These are phyloP conservation scores for Plenodomus tracheiphilus DNA, from an alignment of 2,329 filamentous ascomycete genomes.

Conservation along the genomic window DNA sequence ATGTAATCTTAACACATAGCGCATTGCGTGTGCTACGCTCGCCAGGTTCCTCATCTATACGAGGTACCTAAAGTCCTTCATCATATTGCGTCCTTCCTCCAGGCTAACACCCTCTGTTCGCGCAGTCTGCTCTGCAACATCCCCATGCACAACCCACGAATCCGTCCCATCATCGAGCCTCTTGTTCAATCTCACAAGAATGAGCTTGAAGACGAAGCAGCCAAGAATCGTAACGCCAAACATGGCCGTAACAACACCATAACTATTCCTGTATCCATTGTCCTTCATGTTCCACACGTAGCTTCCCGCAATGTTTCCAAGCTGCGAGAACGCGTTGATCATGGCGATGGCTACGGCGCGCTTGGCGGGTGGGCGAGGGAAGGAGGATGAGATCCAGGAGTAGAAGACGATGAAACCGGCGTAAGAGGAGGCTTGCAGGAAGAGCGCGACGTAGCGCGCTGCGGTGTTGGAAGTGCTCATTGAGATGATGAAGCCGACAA, in stretches of 20 bases:
- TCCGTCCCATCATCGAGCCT: conserved; percentile 34
- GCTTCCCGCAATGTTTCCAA: conserved; percentile 55
- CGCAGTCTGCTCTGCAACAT: conserved; percentile 37
- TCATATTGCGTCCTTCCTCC: conserved; percentile 32
- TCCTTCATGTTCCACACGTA: conserved; percentile 65
- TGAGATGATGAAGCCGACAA: conserved; percentile 50
- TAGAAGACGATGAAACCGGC: conserved; percentile 45
- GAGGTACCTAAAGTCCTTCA: conserved; percentile 40
- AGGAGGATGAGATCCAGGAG: conserved; percentile 41
- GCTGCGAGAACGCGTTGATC: conserved; percentile 50
- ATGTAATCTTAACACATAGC: not conserved
- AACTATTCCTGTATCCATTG: conserved; percentile 65
- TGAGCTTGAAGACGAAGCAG: conserved; percentile 44
- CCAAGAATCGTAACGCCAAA: conserved; percentile 62
- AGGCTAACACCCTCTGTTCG: conserved; percentile 31
- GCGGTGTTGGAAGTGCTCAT: conserved; percentile 37
- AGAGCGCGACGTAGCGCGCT: conserved; percentile 39
- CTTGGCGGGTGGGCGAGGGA: conserved; percentile 62
- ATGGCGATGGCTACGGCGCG: conserved; percentile 64
- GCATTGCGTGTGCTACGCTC: not conserved
- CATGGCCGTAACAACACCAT: conserved; percentile 67
- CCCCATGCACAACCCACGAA: conserved; percentile 31
- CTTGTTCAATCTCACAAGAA: conserved; percentile 36
- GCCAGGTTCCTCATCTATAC: too few species aligned
- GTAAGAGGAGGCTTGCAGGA: conserved; percentile 46